These are phyloP conservation scores for Phellopilus nigrolimitatus DNA, from an alignment of 1,284 basidiomycete genomes.

Conservation along the genomic window DNA sequence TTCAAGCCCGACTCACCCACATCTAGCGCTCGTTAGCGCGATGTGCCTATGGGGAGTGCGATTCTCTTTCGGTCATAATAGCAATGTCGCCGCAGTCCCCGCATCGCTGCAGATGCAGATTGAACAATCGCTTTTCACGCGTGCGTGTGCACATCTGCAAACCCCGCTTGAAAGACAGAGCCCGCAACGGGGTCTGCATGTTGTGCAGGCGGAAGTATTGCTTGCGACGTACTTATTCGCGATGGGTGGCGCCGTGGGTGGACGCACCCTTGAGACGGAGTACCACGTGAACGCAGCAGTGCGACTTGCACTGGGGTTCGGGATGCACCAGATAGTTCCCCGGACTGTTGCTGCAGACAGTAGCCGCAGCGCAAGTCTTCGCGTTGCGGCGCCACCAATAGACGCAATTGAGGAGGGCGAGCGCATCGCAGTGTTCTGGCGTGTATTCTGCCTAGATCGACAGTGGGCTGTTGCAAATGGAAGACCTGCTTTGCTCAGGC, in stretches of 20 bases:
- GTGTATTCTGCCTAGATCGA: constrained; percentile 14
- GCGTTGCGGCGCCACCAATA: too few relatives aligned
- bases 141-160: constrained; percentile 1
- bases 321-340: constrained; percentile 13
- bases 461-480: constrained; percentile 14
- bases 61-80: constrained; percentile 2
- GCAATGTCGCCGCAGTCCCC: too few relatives aligned
- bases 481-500: constrained; percentile 10
- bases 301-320: constrained; percentile 5
- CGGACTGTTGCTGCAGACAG: neutral
- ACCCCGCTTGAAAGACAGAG: constrained; percentile 1
- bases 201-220: constrained; percentile 17
- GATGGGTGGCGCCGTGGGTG: too few relatives aligned
- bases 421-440: constrained; percentile 17
- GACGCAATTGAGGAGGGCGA: constrained; percentile 17
- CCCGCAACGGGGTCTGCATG: constrained; percentile 6
- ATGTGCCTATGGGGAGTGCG: constrained; percentile 16
- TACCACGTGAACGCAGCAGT: constrained; percentile 17
- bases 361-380: neutral
- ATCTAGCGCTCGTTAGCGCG: constrained; percentile 13
- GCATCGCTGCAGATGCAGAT: too few relatives aligned
- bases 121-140: constrained; percentile 6
- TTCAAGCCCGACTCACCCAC: neutral
- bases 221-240: constrained; percentile 15
- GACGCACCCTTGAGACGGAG: constrained; percentile 14